Conservation (phyloP, 2,329 filamentous ascomycete species). For the Alternaria sp. region DNA sequence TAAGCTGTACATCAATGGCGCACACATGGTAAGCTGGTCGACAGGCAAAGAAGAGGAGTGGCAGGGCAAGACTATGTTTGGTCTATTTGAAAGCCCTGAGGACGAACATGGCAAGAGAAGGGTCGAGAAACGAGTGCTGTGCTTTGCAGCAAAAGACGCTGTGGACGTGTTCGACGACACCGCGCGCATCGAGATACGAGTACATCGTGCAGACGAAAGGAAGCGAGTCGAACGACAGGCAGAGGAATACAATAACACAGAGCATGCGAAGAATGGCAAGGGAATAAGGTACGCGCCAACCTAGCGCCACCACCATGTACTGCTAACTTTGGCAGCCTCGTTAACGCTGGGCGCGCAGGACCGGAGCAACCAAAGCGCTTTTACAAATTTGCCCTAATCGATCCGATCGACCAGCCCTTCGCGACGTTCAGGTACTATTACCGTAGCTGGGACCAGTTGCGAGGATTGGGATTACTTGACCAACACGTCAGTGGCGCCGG, state of each 20-base stretch:
- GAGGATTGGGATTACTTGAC: slow-evolving; percentile 33
- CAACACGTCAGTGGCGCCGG: slow-evolving; percentile 19
- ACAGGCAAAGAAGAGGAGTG: slow-evolving; percentile 54
- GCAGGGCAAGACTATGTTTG: slow-evolving; percentile 58
- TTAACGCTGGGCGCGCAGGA: slow-evolving; percentile 50
- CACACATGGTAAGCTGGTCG: slow-evolving; percentile 55
- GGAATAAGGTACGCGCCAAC: slow-evolving; percentile 43
- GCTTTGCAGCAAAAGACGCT: slow-evolving; percentile 42
- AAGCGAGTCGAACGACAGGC: slow-evolving; percentile 48
- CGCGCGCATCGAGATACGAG: slow-evolving; percentile 53
- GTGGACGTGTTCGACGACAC: slow-evolving; percentile 32
- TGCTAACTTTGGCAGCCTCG: slow-evolving; percentile 43
- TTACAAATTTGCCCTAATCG: slow-evolving; percentile 61
- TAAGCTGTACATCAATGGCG: slow-evolving; percentile 56
- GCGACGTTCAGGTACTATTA: slow-evolving; percentile 56
- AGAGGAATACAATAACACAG: slow-evolving; percentile 33
- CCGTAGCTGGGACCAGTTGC: slow-evolving; percentile 42
- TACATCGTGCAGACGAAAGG: slow-evolving; percentile 53
- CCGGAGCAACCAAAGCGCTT: slow-evolving; percentile 54
- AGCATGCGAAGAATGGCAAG: slow-evolving; percentile 25
- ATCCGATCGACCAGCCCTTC: slow-evolving; percentile 59
- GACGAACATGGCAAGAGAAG: slow-evolving; percentile 40
- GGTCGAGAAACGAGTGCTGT: slow-evolving; percentile 55
- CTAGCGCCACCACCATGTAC: background rate
- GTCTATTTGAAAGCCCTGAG: slow-evolving; percentile 49